These are phyloP conservation scores for Phytophthora citrophthora DNA, from an alignment of 352 stramenopile genomes.

Conservation along the genomic window DNA sequence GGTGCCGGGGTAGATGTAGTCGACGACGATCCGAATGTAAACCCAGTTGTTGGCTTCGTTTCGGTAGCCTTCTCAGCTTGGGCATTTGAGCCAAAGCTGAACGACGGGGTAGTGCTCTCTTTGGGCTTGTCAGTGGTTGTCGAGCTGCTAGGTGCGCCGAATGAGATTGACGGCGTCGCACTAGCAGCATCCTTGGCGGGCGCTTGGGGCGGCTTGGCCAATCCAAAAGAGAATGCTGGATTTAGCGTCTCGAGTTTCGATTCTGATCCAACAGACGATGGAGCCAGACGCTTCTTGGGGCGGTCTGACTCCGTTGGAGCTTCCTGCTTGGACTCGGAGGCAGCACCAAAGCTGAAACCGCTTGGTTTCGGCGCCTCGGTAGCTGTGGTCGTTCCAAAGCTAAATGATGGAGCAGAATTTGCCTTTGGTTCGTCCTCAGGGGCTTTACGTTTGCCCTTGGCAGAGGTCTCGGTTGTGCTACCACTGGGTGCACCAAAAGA, in stretches of 20 bases:
- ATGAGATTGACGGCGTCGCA: constrained; percentile 25
- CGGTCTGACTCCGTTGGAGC: constrained; percentile 30
- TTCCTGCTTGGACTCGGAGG: constrained; percentile 8
- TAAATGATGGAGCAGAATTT: constrained; percentile 26
- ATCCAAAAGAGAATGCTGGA: constrained; percentile 40
- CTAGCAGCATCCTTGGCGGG: constrained; percentile 32
- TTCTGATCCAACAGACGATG: constrained; percentile 27
- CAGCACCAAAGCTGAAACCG: constrained; percentile 38
- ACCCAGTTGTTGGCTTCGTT: constrained; percentile 31
- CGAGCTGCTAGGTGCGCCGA: constrained; percentile 21
- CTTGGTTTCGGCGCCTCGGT: constrained; percentile 18
- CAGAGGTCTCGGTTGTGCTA: constrained; percentile 7
- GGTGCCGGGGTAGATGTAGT: constrained; percentile 14
- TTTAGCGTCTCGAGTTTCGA: constrained; percentile 30
- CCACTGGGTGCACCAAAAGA: constrained; percentile 24
- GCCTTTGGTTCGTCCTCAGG: constrained; percentile 15
- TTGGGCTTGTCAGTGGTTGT: constrained; percentile 29
- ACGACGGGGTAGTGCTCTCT: constrained; percentile 12
- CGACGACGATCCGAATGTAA: constrained; percentile 51
- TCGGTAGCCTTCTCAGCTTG: constrained; percentile 24
- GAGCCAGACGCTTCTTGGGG: constrained; percentile 32
- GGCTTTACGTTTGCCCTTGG: constrained; percentile 38
- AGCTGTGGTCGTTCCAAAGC: constrained; percentile 17
- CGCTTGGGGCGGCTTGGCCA: constrained; percentile 17
- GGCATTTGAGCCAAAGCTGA: constrained; percentile 25